Conservation (phyloP, 2,329 filamentous ascomycete species). For the Phaeosphaeriaceae sp. region DNA sequence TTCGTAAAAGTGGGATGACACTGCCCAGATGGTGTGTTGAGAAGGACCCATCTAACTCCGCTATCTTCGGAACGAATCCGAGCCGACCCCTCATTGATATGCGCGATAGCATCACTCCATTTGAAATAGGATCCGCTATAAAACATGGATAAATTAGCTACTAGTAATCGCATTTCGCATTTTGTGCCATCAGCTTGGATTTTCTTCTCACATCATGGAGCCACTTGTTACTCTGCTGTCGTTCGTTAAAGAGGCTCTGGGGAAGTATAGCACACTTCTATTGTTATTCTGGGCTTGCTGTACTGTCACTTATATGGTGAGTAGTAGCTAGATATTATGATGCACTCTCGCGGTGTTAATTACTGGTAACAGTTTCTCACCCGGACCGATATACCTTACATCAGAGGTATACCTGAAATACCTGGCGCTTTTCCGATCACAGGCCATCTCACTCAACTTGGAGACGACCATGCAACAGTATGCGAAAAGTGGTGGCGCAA, state of each 20-base stretch:
- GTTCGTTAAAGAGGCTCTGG: background rate
- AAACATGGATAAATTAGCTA: background rate
- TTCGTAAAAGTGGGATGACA: conserved; percentile 8
- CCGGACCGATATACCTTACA: conserved; percentile 57
- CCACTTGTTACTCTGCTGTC: background rate
- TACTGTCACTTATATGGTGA: too few species aligned
- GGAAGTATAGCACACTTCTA: too few species aligned
- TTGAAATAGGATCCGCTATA: background rate
- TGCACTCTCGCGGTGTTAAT: background rate
- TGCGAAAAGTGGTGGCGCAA: conserved; percentile 60
- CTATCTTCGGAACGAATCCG: conserved; percentile 21
- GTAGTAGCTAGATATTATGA: too few species aligned
- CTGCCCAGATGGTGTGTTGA: too few species aligned
- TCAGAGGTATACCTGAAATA: conserved; percentile 58
- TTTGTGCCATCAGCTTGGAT: too few species aligned
- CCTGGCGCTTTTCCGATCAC: conserved; percentile 58
- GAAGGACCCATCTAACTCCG: conserved; percentile 13
- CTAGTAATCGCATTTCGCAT: too few species aligned
- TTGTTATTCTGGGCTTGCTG: too few species aligned
- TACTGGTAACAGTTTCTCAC: conserved; percentile 15
- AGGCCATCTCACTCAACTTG: conserved; percentile 59
- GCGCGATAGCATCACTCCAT: conserved; percentile 3
- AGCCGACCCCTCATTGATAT: conserved; percentile 16
- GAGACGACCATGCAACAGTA: conserved; percentile 60
- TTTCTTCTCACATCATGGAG: background rate